Percentiles rank a stretch among this genome's conserved stretches.
These are phyloP conservation scores for Begonia fuchsioides DNA, from an alignment of 306 rosid genomes.

Conservation along the genomic window DNA sequence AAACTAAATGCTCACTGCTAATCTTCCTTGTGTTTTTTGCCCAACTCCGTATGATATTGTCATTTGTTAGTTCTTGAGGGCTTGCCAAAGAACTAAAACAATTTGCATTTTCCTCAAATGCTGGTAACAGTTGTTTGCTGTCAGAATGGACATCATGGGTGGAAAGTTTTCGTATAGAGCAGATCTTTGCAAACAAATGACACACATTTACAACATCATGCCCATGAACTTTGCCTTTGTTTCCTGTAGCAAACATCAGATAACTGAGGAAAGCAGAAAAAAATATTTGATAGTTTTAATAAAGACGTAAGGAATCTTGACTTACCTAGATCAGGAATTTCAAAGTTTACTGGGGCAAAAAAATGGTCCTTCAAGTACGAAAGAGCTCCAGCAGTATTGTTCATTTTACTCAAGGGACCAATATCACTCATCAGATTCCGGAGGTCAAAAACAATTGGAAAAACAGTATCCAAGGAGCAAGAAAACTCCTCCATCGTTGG, in stretches of 20 bases:
- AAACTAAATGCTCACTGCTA: slow-evolving; percentile 36
- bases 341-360: slow-evolving; percentile 50
- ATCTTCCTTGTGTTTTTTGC: slow-evolving; percentile 31
- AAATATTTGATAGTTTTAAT: not conserved
- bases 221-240: slow-evolving; percentile 42
- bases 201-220: slow-evolving; percentile 41
- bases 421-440: slow-evolving; percentile 49
- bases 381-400: slow-evolving; percentile 43
- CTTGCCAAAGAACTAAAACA: slow-evolving; percentile 21
- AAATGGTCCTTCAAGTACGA: slow-evolving; percentile 53
- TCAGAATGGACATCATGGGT: slow-evolving; percentile 16
- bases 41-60: slow-evolving; percentile 33
- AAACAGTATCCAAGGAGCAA: slow-evolving; percentile 31
- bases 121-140: slow-evolving; percentile 14
- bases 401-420: slow-evolving; percentile 36
- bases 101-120: slow-evolving; percentile 28
- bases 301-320: not conserved
- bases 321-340: slow-evolving; percentile 47
- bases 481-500: slow-evolving; percentile 47
- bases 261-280: not conserved
- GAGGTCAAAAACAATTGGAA: slow-evolving; percentile 51
- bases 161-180: slow-evolving; percentile 46
- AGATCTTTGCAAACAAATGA: slow-evolving; percentile 54
- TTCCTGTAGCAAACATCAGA: slow-evolving; percentile 24
- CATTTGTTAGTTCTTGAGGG: slow-evolving; percentile 18